A percentile compares a stretch with the other conserved stretches of the same genome.
These are phyloP conservation scores for Linnemannia elongata DNA, from an alignment of 192 early-diverging fungal species.

Conservation along the genomic window DNA sequence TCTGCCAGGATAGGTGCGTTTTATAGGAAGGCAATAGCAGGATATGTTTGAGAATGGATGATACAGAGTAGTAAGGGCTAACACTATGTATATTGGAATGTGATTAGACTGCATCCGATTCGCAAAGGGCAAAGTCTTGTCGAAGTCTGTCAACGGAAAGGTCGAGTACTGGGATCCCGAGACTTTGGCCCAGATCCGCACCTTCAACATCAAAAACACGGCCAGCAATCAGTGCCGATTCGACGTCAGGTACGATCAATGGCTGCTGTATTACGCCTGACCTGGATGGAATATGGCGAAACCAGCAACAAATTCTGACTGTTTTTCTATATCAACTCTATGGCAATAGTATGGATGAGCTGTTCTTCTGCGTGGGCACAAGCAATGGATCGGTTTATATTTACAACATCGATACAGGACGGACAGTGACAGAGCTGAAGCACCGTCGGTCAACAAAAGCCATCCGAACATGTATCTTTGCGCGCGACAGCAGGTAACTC, in stretches of 20 bases:
- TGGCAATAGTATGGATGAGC: conserved; percentile 77
- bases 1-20: conserved; percentile 54
- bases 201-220: conserved; percentile 59
- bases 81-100: background rate
- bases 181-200: conserved; percentile 58
- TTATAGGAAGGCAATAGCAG: background rate
- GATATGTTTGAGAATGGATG: background rate
- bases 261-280: background rate
- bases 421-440: conserved; percentile 69
- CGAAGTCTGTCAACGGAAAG: conserved; percentile 81
- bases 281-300: background rate
- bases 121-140: conserved; percentile 74
- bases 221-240: conserved; percentile 58
- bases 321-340: conserved; percentile 10
- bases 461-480: conserved; percentile 84
- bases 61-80: background rate
- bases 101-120: conserved; percentile 79
- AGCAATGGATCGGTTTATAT: conserved; percentile 78
- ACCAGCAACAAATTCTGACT: background rate
- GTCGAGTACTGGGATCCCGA: conserved; percentile 83
- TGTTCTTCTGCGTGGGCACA: conserved; percentile 82
- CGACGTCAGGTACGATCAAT: conserved; percentile 54
- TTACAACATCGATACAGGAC: conserved; percentile 79
- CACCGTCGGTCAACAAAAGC: conserved; percentile 86
- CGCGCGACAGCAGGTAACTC: conserved; percentile 77